Evolutionary conservation across 768 basidiomycete species (phyloP).

Genomic region (Mycena crocata): DNA sequence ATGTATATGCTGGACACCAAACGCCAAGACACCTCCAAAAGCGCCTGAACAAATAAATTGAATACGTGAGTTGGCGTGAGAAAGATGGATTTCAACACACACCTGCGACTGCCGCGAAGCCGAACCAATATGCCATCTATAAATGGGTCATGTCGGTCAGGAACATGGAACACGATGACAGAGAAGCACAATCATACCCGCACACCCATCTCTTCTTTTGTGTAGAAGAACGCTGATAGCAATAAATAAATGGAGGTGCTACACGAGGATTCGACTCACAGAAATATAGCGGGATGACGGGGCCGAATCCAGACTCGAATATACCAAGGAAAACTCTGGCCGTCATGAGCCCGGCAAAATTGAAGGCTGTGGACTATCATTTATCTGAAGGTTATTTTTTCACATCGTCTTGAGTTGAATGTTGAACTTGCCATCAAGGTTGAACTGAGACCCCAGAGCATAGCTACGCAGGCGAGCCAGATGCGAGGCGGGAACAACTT

Average conservation of each 20-base stretch:
- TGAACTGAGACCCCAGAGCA: constrained; percentile 84
- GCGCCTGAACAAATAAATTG: constrained; percentile 48
- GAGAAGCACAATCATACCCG: constrained; percentile 55
- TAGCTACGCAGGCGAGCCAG: constrained; percentile 73
- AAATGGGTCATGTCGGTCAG: neutral
- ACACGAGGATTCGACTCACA: constrained; percentile 56
- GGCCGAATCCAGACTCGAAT: constrained; percentile 84
- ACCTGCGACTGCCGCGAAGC: constrained; percentile 85
- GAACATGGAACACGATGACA: neutral
- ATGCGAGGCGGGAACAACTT: constrained; percentile 76
- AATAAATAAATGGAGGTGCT: neutral
- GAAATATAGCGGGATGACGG: constrained; percentile 82
- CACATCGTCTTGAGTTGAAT: neutral
- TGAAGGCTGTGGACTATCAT: constrained; percentile 69
- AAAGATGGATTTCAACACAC: too few species aligned
- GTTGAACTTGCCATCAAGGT: constrained; percentile 69
- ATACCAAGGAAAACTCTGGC: constrained; percentile 74
- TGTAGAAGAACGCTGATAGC: constrained; percentile 79
- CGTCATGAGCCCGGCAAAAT: constrained; percentile 68
- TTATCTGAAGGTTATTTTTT: neutral
- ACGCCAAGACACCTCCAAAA: constrained; percentile 87
- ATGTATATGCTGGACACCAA: constrained; percentile 76
- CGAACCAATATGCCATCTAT: constrained; percentile 83
- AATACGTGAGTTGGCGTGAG: neutral
- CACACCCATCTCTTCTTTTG: constrained; percentile 77